phyloP scores from a whole-genome alignment of 768 basidiomycete genomes.

The Daedaleopsis nitida region DNA sequence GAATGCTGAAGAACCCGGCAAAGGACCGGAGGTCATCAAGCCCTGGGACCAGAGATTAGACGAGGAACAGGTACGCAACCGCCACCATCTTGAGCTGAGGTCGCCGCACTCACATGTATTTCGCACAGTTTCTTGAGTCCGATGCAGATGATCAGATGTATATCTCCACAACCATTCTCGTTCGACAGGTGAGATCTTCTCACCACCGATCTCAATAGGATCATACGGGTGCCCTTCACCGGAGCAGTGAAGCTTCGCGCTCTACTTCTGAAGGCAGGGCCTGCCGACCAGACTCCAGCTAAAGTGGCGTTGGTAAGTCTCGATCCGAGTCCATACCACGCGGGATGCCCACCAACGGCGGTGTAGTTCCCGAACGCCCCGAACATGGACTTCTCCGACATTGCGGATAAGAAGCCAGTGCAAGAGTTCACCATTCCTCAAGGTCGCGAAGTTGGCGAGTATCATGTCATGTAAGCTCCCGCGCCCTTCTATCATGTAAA shows the following conservation, averaged over 20 bases:
- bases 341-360: too few species aligned
- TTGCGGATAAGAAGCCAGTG: slow-evolving; percentile 57
- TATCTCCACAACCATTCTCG: slow-evolving; percentile 16
- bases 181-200: not conserved
- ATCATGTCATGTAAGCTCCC: slow-evolving; percentile 70
- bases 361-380: slow-evolving; percentile 74
- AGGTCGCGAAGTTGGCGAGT: slow-evolving; percentile 80
- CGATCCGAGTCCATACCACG: not conserved
- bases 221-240: slow-evolving; percentile 85
- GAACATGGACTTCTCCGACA: slow-evolving; percentile 81
- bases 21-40: slow-evolving; percentile 70
- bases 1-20: slow-evolving; percentile 55
- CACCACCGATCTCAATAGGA: slow-evolving; percentile 43
- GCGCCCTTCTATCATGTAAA: not conserved
- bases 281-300: slow-evolving; percentile 73
- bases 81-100: not conserved
- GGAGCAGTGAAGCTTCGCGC: slow-evolving; percentile 83
- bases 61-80: slow-evolving; percentile 59
- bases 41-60: slow-evolving; percentile 81
- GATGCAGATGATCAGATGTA: slow-evolving; percentile 92
- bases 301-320: slow-evolving; percentile 68
- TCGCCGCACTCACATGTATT: slow-evolving; percentile 2
- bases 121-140: slow-evolving; percentile 72
- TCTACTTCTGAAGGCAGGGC: slow-evolving; percentile 83
- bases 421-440: slow-evolving; percentile 76